phyloP scores from a whole-genome alignment of 768 basidiomycete genomes.

The Hydnomerulius pinastri region DNA sequence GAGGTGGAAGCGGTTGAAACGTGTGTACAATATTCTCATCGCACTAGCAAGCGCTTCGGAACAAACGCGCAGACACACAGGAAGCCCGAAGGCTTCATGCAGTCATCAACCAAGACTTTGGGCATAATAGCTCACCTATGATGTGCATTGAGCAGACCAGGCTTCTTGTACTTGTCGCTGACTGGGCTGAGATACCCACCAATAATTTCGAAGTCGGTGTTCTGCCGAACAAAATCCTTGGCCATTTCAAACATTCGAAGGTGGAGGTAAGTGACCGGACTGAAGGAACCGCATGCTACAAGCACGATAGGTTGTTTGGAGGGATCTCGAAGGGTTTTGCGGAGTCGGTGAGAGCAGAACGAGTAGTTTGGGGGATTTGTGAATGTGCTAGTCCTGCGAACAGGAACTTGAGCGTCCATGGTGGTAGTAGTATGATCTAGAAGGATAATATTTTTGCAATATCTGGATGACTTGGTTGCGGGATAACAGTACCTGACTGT shows the following conservation, averaged over 20 bases:
- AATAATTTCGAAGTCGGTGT: conserved; percentile 90
- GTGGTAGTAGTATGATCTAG: conserved; percentile 14
- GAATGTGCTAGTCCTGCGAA: conserved; percentile 39
- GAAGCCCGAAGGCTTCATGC: background rate
- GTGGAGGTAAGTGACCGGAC: conserved; percentile 96
- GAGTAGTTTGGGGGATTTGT: conserved; percentile 66
- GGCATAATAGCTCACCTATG: conserved; percentile 70
- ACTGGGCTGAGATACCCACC: conserved; percentile 97
- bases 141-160: conserved; percentile 82
- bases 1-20: background rate
- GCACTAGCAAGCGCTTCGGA: background rate
- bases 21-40: background rate
- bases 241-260: conserved; percentile 99
- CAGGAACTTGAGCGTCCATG: conserved; percentile 26
- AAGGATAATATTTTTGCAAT: conserved; percentile 7
- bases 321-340: conserved; percentile 55
- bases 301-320: conserved; percentile 86
- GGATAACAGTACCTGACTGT: background rate
- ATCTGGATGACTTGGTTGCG: conserved; percentile 6
- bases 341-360: conserved; percentile 68
- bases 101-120: conserved; percentile 10
- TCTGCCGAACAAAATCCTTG: conserved; percentile 90
- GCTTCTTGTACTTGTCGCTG: conserved; percentile 95
- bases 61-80: background rate
- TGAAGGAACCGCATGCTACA: conserved; percentile 97